Base-by-base conservation (phyloP, 352 stramenopile genomes). In the Pelagophyceae sp. region DNA sequence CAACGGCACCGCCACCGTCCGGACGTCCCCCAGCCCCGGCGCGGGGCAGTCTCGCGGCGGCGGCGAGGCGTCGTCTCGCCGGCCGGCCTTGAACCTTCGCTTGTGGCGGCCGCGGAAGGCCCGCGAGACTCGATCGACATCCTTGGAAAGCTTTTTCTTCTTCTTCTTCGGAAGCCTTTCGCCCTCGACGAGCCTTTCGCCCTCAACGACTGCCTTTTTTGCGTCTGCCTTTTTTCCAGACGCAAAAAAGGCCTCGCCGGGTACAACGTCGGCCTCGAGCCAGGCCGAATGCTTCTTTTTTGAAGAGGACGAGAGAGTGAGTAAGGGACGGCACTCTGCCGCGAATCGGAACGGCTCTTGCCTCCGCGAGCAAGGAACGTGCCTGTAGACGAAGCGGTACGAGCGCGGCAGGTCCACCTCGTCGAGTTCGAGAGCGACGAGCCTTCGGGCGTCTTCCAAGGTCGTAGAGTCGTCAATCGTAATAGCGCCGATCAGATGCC, bases 381-480 rank as follows among this genome's bases (percentile, higher is more conserved):
- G n/a, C 61, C 25, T 23, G 58, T 67, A 75, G 32, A 76, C 25
- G 64, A 79, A 79, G 33, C 75, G 58, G 64, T 65, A 79, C 37
- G 63, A 37, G 27, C 23, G 15, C 61, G 75, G 75, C 17, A 79
- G 32, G 64, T 79, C 75, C 63, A 65, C 75, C 25, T 79, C 75
- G 75, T 79, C 75, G 64, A 79, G 51, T 35, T 79, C 75, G 25
- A 67, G 54, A 5, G 54, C 38, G 37, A 79, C 64, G 33, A 75
- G 58, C 5, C 37, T 25, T 38, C 75, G 70, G 19, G 64, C 45
- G 1, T 60, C 25, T 3, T 60, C 75, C n/a, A 79, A 38, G 54
- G 58, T 79, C 64, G 63, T 79, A 31, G 37, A 27, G 40, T 79
- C 75, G 63, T 79, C 75, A 61, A 79, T 76, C 5, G 50, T 65